Percentiles rank a stretch among this genome's conserved stretches.
Evolutionary conservation across 2,329 filamentous ascomycete species (phyloP).

Genomic region (Sclerotiophoma versabilis): DNA sequence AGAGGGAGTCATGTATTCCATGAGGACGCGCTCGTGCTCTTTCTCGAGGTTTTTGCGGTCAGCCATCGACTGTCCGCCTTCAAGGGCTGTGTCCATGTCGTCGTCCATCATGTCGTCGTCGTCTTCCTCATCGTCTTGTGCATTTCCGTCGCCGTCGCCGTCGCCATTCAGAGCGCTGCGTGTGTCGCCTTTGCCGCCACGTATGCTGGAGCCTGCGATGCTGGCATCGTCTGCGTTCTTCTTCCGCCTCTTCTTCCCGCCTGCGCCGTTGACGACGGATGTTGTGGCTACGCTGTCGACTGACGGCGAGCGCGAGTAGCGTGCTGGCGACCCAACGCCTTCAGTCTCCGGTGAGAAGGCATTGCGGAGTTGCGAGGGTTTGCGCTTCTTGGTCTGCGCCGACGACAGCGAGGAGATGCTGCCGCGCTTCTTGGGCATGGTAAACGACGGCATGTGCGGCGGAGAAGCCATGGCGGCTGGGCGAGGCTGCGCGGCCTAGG

Average conservation of each 20-base stretch:
- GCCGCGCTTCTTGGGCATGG: slow-evolving; percentile 69
- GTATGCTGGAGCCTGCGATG: slow-evolving; percentile 47
- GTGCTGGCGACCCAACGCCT: slow-evolving; percentile 58
- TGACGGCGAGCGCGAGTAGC: slow-evolving; percentile 69
- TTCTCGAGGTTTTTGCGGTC: slow-evolving; percentile 71
- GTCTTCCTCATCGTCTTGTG: slow-evolving; percentile 65
- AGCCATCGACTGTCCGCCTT: slow-evolving; percentile 61
- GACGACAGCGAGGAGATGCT: slow-evolving; percentile 61
- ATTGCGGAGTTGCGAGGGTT: slow-evolving; percentile 77
- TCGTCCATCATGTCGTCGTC: slow-evolving; percentile 58
- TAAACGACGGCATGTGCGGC: slow-evolving; percentile 60
- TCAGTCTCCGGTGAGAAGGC: slow-evolving; percentile 75
- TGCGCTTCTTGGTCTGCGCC: slow-evolving; percentile 67
- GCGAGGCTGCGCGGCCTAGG: slow-evolving; percentile 1
- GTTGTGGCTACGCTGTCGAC: slow-evolving; percentile 67
- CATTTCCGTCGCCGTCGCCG: slow-evolving; percentile 62
- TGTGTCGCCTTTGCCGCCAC: slow-evolving; percentile 32
- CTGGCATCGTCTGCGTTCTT: slow-evolving; percentile 38
- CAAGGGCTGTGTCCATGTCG: slow-evolving; percentile 54
- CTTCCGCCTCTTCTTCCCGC: slow-evolving; percentile 65
- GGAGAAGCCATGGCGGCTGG: slow-evolving; percentile 60
- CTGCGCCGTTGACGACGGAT: slow-evolving; percentile 42
- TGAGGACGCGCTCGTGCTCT: slow-evolving; percentile 68
- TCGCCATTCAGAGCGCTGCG: slow-evolving; percentile 49
- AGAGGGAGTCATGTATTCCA: slow-evolving; percentile 68